Base-by-base conservation (phyloP, 2,329 filamentous ascomycete species). In the Apiospora hydei region DNA sequence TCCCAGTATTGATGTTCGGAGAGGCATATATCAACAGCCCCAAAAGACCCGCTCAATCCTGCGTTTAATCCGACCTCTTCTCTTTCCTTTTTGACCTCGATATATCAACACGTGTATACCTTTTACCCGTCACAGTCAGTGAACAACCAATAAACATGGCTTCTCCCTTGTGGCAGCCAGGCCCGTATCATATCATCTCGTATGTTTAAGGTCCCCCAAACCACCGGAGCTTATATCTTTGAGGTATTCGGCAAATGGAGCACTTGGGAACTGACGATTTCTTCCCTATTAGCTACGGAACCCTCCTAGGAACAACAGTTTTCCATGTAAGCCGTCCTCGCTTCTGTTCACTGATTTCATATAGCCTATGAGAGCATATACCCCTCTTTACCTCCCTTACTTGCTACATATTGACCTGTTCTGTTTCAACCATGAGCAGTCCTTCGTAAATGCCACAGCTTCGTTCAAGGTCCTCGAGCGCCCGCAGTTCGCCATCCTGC, bases 291-390 rank as follows among this genome's bases (percentile, higher is more conserved):
- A 96, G 94, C 80, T 98, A 97, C 84, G 95, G 94, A 76, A 95
- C 94, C 26, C 89, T 98, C 69, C 86, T 98, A 18, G 96, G 96
- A 75, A 92, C 92, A 41, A 93, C 94, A 51, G 88, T 98, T 81
- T 98, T 95, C 83, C 94, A 98, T 81, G 92, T 93, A 83, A 81
- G 82, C 61, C n/a, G 26, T 66, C 10, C 49, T 26, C 49, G 11
- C 49, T 4, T 51, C 7, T 49, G n/a, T 41, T 7, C 57, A 13
- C 57, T n/a, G 4, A n/a, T 8, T 8, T 21, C 10, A 7, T 10
- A 11, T 34, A 61, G 3, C 5, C 34, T 38, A 6, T 38, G 34
- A 38, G 5, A 38, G 5, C 21, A 61, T 41, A 41, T 38, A n/a
- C 26, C 44, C 51, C 57, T 16, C 69, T 34, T 10, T 24, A 13